Evolutionary conservation across 2,329 filamentous ascomycete genomes (phyloP).

Genomic region (Neofusicoccum laricinum): DNA sequence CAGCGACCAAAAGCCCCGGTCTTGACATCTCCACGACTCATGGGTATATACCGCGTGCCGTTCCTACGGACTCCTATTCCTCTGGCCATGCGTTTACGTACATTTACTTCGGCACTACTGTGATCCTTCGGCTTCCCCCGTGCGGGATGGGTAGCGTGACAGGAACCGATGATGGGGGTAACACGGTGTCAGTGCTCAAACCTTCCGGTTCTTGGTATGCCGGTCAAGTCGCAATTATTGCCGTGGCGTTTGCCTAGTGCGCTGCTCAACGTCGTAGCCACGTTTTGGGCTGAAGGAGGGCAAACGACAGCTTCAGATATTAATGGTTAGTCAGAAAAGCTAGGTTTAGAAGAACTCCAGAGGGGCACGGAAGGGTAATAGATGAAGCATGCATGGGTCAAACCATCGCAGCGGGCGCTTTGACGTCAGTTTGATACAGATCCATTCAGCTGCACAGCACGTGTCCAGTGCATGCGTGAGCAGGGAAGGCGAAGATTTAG

Average conservation of each 20-base stretch:
- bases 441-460: background rate
- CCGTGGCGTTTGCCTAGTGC: background rate
- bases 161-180: too few species aligned
- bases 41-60: background rate
- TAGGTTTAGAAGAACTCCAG: background rate
- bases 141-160: background rate
- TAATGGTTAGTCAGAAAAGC: background rate
- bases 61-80: background rate
- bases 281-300: background rate
- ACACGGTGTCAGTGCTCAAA: background rate
- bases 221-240: background rate
- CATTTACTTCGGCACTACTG: background rate
- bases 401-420: background rate
- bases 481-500: background rate
- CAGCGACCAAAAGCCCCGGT: too few species aligned
- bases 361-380: background rate
- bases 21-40: background rate
- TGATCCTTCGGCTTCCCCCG: conserved; percentile 1
- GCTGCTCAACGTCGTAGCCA: background rate
- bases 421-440: background rate
- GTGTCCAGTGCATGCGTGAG: background rate
- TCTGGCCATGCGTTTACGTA: background rate
- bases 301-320: background rate
- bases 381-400: background rate
- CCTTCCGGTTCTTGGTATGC: background rate